phyloP scores from a whole-genome alignment of 352 stramenopile genomes.

The Pythium utonaiense region DNA sequence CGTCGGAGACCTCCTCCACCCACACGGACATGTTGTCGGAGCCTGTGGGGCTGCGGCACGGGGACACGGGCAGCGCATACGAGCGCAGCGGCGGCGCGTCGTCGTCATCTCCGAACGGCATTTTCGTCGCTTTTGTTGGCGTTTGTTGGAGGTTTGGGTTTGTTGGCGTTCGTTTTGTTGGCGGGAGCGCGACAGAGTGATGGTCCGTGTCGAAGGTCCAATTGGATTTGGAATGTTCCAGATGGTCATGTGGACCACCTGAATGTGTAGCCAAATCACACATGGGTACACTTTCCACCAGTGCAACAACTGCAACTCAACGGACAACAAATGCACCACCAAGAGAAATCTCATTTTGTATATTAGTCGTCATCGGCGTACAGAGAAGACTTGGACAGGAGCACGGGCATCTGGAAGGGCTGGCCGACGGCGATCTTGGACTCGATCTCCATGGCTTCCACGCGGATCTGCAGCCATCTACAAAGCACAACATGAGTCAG shows the following conservation, averaged over 20 bases:
- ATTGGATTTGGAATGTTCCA: constrained; percentile 20
- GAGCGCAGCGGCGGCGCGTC: constrained; percentile 37
- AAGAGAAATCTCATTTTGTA: constrained; percentile 1
- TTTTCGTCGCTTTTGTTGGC: constrained; percentile 1
- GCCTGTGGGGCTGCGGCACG: constrained; percentile 43
- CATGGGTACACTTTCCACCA: background rate
- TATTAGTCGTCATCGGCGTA: constrained; percentile 83
- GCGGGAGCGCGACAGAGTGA: constrained; percentile 19
- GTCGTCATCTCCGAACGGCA: constrained; percentile 6
- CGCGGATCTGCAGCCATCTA: constrained; percentile 85
- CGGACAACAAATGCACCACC: too few species aligned
- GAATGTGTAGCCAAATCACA: constrained; percentile 9
- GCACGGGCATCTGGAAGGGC: constrained; percentile 78
- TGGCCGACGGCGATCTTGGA: constrained; percentile 73
- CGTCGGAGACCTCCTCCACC: constrained; percentile 39
- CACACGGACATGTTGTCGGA: constrained; percentile 52
- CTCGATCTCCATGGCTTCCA: constrained; percentile 85
- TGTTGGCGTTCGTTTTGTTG: background rate
- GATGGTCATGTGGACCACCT: constrained; percentile 22
- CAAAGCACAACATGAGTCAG: too few species aligned
- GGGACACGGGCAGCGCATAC: constrained; percentile 65
- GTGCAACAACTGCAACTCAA: background rate
- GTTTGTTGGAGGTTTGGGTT: background rate
- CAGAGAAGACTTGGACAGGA: constrained; percentile 84
- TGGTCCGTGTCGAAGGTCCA: constrained; percentile 7